Evolutionary conservation across 306 rosid genomes (phyloP).

Genomic region (Canavalia gladiata): DNA sequence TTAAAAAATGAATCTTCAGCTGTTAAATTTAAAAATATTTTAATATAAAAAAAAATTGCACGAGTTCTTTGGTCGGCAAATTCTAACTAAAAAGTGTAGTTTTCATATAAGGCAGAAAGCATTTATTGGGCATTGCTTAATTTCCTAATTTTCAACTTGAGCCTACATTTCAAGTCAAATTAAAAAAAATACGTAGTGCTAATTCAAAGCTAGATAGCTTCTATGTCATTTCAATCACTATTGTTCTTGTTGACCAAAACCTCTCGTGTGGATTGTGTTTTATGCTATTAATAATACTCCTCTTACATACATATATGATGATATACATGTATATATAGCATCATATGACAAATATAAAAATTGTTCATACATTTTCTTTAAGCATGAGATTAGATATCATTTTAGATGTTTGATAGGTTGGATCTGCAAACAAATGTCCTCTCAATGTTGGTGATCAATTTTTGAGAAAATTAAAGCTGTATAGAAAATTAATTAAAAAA

Average conservation of each 20-base stretch:
- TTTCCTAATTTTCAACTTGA: slow-evolving; percentile 18
- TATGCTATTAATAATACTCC: neutral
- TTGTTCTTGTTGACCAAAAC: neutral
- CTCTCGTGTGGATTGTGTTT: neutral
- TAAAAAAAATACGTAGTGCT: neutral
- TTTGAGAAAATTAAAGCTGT: no score
- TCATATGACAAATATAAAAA: no score
- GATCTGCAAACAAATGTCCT: no score
- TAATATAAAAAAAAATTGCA: no score
- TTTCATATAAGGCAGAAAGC: neutral
- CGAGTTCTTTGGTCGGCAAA: neutral
- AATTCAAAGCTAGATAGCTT: slow-evolving; percentile 9
- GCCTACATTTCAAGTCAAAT: neutral
- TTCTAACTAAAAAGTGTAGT: neutral
- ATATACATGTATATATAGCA: no score
- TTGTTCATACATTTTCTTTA: no score
- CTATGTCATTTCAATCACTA: neutral
- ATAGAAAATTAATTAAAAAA: no score
- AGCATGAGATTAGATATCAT: no score
- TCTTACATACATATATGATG: neutral
- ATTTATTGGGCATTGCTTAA: neutral
- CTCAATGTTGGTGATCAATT: no score
- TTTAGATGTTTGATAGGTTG: no score
- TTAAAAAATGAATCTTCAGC: no score
- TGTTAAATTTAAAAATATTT: no score